Conservation (phyloP, 179 eudicot genomes). For the Spinacia oleracea region DNA sequence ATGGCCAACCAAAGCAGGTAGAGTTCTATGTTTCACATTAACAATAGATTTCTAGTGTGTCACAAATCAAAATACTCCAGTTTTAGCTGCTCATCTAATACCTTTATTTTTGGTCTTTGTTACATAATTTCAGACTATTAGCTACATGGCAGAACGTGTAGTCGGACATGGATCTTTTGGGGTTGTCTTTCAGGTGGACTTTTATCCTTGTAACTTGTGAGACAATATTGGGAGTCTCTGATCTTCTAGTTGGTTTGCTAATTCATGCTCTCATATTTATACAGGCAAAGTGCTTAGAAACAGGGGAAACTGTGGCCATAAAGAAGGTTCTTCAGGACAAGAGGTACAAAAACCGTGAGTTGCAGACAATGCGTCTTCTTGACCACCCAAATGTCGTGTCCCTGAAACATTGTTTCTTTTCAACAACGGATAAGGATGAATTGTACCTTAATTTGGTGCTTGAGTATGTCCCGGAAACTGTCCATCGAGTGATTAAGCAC, state of each 20-base stretch:
- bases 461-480: constrained; percentile 72
- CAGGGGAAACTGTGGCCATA: constrained; percentile 72
- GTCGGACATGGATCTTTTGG: constrained; percentile 76
- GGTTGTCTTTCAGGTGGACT: constrained; percentile 65
- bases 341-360: constrained; percentile 72
- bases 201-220: not conserved
- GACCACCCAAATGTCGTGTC: constrained; percentile 78
- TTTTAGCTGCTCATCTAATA: not conserved
- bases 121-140: constrained; percentile 50
- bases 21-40: constrained; percentile 16
- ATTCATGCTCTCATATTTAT: constrained; percentile 14
- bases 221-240: not conserved
- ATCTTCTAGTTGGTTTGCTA: constrained; percentile 4
- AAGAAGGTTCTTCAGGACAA: constrained; percentile 75
- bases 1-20: constrained; percentile 82
- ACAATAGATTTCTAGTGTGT: not conserved
- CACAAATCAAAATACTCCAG: not conserved
- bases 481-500: constrained; percentile 60
- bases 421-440: constrained; percentile 68
- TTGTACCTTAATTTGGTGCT: constrained; percentile 70
- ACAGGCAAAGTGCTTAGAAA: constrained; percentile 72
- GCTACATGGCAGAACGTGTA: constrained; percentile 80
- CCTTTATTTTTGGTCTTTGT: not conserved
- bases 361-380: constrained; percentile 74
- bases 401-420: constrained; percentile 66